Evolutionary conservation across 805 yeast species (phyloP).

Genomic region (Pichia scutulata): DNA sequence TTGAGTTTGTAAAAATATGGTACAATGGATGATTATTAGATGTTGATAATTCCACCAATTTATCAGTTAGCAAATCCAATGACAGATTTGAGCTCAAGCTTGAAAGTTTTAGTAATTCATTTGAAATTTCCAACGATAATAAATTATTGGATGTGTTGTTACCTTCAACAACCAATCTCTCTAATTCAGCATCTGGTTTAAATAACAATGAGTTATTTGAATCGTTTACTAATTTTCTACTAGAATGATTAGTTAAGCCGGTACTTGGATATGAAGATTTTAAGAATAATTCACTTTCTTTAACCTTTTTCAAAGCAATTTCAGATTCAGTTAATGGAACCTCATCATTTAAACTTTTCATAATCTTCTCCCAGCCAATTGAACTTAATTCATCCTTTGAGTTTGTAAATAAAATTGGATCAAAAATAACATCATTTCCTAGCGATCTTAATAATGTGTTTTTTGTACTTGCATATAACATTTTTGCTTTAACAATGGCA

Average conservation of each 20-base stretch:
- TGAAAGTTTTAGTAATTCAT: slow-evolving; percentile 3
- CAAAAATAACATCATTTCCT: slow-evolving; percentile 40
- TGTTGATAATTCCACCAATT: background rate
- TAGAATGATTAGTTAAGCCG: background rate
- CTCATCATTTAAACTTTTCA: slow-evolving; percentile 29
- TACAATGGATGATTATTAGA: slow-evolving; percentile 4
- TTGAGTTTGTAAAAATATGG: slow-evolving; percentile 8
- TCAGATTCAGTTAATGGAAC: slow-evolving; percentile 57
- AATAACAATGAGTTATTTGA: slow-evolving; percentile 5
- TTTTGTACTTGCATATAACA: slow-evolving; percentile 91
- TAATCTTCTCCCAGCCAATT: slow-evolving; percentile 39
- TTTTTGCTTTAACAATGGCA: slow-evolving; percentile 75
- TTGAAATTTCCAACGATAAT: slow-evolving; percentile 2
- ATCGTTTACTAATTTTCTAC: slow-evolving; percentile 3
- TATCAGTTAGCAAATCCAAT: background rate
- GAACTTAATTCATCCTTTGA: slow-evolving; percentile 46
- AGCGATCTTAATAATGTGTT: slow-evolving; percentile 66
- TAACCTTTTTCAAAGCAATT: slow-evolving; percentile 38
- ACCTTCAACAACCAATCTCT: background rate
- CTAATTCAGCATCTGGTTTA: background rate
- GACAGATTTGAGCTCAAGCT: background rate
- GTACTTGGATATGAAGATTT: slow-evolving; percentile 33
- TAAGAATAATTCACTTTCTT: slow-evolving; percentile 31
- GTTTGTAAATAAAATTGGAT: slow-evolving; percentile 46
- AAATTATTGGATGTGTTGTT: background rate